Percentiles rank a stretch among this genome's conserved stretches.
phyloP scores from a whole-genome alignment of 2,329 filamentous ascomycete species.

The Apiospora koreana region DNA sequence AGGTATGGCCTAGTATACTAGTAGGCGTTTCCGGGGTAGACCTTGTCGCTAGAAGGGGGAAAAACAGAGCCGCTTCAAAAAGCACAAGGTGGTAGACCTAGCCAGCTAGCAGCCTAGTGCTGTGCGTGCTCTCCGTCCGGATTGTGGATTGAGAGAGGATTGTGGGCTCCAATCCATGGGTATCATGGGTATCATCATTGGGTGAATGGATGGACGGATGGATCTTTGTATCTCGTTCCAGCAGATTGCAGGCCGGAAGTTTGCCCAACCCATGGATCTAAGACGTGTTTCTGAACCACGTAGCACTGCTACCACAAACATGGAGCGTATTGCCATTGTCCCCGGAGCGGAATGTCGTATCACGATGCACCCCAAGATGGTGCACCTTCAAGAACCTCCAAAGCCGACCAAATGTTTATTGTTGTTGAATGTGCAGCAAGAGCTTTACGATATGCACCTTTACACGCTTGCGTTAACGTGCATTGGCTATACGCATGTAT shows the following conservation, averaged over 20 bases:
- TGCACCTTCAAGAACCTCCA: background rate
- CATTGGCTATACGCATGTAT: background rate
- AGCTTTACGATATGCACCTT: background rate
- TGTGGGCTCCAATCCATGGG: background rate
- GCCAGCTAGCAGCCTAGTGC: too few relatives aligned
- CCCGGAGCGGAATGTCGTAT: background rate
- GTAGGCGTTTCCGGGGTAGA: background rate
- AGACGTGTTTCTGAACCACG: slow-evolving; percentile 2
- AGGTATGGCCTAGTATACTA: background rate
- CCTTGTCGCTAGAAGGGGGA: background rate
- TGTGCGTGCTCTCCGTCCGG: background rate
- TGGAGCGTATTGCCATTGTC: background rate
- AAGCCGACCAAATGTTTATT: background rate
- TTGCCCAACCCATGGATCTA: slow-evolving; percentile 1
- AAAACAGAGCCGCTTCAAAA: background rate
- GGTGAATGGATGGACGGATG: too few relatives aligned
- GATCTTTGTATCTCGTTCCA: background rate
- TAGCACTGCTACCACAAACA: background rate
- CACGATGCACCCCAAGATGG: slow-evolving; percentile 1
- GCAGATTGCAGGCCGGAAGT: slow-evolving; percentile 1
- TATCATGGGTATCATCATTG: background rate
- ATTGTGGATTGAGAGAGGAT: background rate
- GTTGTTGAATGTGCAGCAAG: background rate
- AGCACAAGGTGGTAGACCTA: too few relatives aligned
- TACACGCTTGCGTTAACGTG: background rate